Evolutionary conservation across 2,329 filamentous ascomycete species (phyloP), one percentile per base, ranked within the genome.

Genomic region (Plectosphaerella sp.): DNA sequence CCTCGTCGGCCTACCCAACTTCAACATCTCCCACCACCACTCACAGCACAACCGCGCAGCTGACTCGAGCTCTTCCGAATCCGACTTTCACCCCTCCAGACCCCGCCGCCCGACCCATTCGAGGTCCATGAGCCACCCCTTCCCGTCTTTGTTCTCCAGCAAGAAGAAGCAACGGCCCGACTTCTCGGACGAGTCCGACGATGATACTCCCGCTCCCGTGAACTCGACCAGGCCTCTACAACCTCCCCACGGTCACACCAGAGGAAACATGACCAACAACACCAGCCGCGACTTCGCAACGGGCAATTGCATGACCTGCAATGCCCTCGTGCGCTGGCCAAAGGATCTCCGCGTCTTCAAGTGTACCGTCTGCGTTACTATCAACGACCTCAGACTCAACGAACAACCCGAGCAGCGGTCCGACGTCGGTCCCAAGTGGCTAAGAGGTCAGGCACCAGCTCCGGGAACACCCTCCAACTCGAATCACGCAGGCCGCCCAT

Each of bases 271-370:
- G 42, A 60, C 51, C 43, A 55, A 53, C 11, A 67, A 65, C 33
- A n/a, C n/a, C n/a, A 73, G 66, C 57, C 82, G 78, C 59, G 83
- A 89, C 59, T 82, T 87, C 62, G 75, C 77, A 25, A 86, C 83
- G 33, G 88, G 89, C 20, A 85, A 83, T 60, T 96, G 91, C 66
- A 91, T 93, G 82, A 92, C 91, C 35, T 96, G 91, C 67, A 88
- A 87, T 61, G 88, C 87, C 51, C 82, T 85, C 52, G 86, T 95
- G 58, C 80, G 87, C 52, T 96, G 91, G 86, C 90, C 90, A 2
- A 82, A 79, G 56, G 82, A 86, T 50, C 71, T 91, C 55, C 80
- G 80, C 36, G 81, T 87, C 37, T 96, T 94, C 68, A 82, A 90
- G 60, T 96, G 91, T 67, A 88, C 88, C 42, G 87, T 89, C 51